phyloP scores from a whole-genome alignment of 441 rosid genomes.

The Lagerstroemia fauriei region DNA sequence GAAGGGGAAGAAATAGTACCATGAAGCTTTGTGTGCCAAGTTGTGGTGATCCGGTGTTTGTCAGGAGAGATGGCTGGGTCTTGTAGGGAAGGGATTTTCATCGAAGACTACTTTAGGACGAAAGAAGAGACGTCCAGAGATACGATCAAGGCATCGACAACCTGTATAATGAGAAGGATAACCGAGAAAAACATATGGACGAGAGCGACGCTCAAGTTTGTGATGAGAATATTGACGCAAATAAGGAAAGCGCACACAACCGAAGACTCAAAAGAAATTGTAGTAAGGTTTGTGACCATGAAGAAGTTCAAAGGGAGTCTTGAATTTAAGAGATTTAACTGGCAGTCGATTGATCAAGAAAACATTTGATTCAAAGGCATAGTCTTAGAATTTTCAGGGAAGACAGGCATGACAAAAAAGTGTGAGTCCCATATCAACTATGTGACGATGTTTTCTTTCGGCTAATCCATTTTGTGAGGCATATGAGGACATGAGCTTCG shows the following conservation, averaged over 20 bases:
- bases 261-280: no score
- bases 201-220: no score
- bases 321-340: neutral
- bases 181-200: neutral
- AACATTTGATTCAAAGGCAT: neutral
- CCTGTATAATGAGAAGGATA: neutral
- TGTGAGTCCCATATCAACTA: conserved; percentile 7
- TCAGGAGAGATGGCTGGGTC: no score
- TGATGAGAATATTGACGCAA: no score
- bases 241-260: no score
- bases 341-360: neutral
- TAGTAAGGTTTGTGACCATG: neutral
- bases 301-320: neutral
- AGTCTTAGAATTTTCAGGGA: neutral
- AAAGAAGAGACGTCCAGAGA: neutral
- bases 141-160: neutral
- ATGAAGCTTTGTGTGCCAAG: no score
- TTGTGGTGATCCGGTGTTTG: neutral
- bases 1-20: neutral
- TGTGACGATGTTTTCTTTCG: conserved; percentile 6
- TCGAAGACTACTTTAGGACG: neutral
- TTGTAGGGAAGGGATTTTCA: neutral
- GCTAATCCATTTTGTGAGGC: neutral
- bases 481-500: neutral
- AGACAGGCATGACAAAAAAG: neutral